A percentile compares a stretch with the other conserved stretches of the same genome.
Conservation (phyloP, 371 early-diverging fungal genomes). For the Saksenaea vasiformis region DNA sequence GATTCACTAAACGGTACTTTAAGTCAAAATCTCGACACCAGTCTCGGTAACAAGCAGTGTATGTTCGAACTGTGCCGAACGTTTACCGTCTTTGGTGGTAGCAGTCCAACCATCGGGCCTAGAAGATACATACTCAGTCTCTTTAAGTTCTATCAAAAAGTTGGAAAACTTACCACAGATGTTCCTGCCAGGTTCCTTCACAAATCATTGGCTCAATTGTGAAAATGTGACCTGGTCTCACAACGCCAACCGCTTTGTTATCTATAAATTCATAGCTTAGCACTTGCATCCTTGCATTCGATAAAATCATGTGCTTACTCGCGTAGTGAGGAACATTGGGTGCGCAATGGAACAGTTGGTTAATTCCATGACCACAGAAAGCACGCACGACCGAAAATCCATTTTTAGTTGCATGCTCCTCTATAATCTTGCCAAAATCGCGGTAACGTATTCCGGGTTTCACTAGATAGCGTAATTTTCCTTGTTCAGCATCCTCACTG, state of each 20-base stretch:
- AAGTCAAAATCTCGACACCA: constrained; percentile 91
- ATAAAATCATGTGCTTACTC: constrained; percentile 41
- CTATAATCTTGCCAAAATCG: constrained; percentile 89
- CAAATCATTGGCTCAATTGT: constrained; percentile 98
- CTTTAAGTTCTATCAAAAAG: neutral
- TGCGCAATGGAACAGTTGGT: constrained; percentile 83
- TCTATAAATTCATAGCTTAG: constrained; percentile 25
- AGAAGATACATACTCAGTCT: neutral
- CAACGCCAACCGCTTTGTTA: constrained; percentile 93
- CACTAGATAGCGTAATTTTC: constrained; percentile 48
- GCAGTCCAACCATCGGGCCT: constrained; percentile 94
- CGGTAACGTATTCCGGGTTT: constrained; percentile 92
- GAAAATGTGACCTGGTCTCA: constrained; percentile 93
- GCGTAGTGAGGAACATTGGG: constrained; percentile 94
- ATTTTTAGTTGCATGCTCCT: constrained; percentile 76
- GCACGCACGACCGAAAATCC: constrained; percentile 92
- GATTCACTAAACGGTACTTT: too few species aligned
- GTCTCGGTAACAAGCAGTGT: constrained; percentile 92
- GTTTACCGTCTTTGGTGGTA: constrained; percentile 90
- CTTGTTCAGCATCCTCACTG: constrained; percentile 1
- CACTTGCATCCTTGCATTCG: too few species aligned
- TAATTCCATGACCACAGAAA: constrained; percentile 94
- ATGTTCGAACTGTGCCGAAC: constrained; percentile 98
- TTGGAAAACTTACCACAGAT: constrained; percentile 35
- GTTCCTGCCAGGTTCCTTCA: constrained; percentile 64